Conservation (phyloP, 164 flowering plant genomes). For the Cinnamomum chago region DNA sequence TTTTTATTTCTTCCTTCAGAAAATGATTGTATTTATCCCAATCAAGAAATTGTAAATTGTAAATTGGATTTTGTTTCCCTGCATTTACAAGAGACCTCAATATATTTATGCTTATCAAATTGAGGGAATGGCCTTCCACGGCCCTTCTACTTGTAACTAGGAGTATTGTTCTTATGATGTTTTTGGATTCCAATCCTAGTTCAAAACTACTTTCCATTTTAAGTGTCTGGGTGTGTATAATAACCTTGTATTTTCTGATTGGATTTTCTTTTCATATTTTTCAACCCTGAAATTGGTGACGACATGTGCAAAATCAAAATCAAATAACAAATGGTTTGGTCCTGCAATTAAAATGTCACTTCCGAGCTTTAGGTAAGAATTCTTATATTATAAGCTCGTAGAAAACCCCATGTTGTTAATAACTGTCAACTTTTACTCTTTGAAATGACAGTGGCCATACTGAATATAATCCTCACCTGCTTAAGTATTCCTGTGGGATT, state of each 20-base stretch:
- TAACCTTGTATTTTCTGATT: slow-evolving; percentile 1
- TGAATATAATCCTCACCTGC: slow-evolving; percentile 54
- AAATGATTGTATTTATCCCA: no score
- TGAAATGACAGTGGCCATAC: slow-evolving; percentile 70
- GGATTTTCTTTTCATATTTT: slow-evolving; percentile 8
- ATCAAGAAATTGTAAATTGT: no score
- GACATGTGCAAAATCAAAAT: slow-evolving; percentile 32
- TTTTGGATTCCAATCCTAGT: neutral
- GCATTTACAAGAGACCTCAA: no score
- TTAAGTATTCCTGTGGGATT: slow-evolving; percentile 83
- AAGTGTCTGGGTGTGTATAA: no score
- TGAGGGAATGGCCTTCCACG: no score
- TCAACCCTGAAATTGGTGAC: slow-evolving; percentile 20
- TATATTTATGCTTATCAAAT: neutral
- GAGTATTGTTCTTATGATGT: neutral
- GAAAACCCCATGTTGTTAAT: neutral
- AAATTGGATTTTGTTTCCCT: no score
- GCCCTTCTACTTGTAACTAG: neutral
- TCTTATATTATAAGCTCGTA: neutral
- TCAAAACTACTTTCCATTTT: neutral
- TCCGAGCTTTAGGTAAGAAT: slow-evolving; percentile 82
- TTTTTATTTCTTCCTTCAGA: no score
- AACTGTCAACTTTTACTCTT: neutral
- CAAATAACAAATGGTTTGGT: slow-evolving; percentile 53
- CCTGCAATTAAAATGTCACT: slow-evolving; percentile 74